phyloP scores from a whole-genome alignment of 2,329 filamentous ascomycete species.

The Proliferodiscus dingleyae region DNA sequence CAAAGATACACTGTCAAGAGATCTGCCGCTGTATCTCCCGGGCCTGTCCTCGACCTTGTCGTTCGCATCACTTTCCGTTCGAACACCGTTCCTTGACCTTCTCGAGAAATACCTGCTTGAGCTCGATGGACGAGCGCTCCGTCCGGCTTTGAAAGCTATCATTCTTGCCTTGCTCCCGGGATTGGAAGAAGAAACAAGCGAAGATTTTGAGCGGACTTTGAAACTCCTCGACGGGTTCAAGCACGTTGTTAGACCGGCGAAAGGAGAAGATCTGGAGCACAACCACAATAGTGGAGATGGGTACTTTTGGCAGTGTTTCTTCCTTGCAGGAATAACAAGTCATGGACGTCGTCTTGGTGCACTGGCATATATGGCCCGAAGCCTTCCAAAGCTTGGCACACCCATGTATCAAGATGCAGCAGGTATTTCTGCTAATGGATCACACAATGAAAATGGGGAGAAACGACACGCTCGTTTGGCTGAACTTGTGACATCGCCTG shows the following conservation, averaged over 20 bases:
- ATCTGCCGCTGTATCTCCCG: conserved; percentile 83
- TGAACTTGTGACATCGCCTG: conserved; percentile 74
- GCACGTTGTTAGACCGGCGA: conserved; percentile 53
- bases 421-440: conserved; percentile 25
- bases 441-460: conserved; percentile 29
- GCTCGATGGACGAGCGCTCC: conserved; percentile 64
- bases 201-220: conserved; percentile 89
- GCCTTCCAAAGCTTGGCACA: conserved; percentile 66
- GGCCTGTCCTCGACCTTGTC: conserved; percentile 85
- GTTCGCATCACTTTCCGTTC: conserved; percentile 89
- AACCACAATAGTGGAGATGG: conserved; percentile 63
- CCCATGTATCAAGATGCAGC: conserved; percentile 30
- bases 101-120: conserved; percentile 75
- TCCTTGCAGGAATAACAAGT: conserved; percentile 87
- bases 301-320: conserved; percentile 98
- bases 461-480: conserved; percentile 48
- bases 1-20: conserved; percentile 70
- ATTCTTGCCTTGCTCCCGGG: conserved; percentile 86
- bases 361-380: conserved; percentile 76
- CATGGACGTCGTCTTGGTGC: conserved; percentile 79
- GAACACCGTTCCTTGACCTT: conserved; percentile 77
- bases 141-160: conserved; percentile 85
- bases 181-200: conserved; percentile 91
- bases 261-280: conserved; percentile 45
- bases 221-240: conserved; percentile 76